Conservation (phyloP, 495 filamentous ascomycete genomes). For the Neurospora sp. region DNA sequence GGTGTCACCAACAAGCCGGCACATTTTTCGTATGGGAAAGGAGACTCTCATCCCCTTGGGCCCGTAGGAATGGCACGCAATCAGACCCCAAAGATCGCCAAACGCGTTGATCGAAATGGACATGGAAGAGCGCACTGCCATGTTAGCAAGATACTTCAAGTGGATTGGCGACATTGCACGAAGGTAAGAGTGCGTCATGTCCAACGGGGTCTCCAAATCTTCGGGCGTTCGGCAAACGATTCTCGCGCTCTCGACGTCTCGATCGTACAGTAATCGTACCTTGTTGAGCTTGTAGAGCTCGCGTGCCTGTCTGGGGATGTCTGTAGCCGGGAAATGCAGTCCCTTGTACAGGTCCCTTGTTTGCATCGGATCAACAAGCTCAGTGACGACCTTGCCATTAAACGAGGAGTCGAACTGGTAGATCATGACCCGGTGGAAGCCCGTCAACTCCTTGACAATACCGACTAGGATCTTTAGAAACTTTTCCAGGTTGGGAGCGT, state of each 20-base stretch:
- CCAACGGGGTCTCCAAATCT: constrained; percentile 68
- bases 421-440: constrained; percentile 88
- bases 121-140: constrained; percentile 87
- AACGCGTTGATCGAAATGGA: constrained; percentile 88
- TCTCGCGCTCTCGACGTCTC: constrained; percentile 64
- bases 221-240: constrained; percentile 70
- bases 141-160: constrained; percentile 81
- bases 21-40: constrained; percentile 90
- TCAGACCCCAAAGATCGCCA: constrained; percentile 78
- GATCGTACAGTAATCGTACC: constrained; percentile 67
- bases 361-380: constrained; percentile 69
- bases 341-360: constrained; percentile 85
- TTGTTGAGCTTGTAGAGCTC: constrained; percentile 76
- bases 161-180: constrained; percentile 88
- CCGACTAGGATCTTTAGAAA: constrained; percentile 68
- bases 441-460: constrained; percentile 78
- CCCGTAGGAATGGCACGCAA: constrained; percentile 80
- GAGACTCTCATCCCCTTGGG: constrained; percentile 73
- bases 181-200: constrained; percentile 78
- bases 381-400: constrained; percentile 81
- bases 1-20: constrained; percentile 78
- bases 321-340: constrained; percentile 81
- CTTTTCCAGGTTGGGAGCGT: constrained; percentile 52
- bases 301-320: constrained; percentile 79
- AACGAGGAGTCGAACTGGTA: constrained; percentile 82